A percentile compares a stretch with the other conserved stretches of the same genome.
These are phyloP conservation scores for Rhypophila decipiens DNA, from an alignment of 495 filamentous ascomycete genomes.

Conservation along the genomic window DNA sequence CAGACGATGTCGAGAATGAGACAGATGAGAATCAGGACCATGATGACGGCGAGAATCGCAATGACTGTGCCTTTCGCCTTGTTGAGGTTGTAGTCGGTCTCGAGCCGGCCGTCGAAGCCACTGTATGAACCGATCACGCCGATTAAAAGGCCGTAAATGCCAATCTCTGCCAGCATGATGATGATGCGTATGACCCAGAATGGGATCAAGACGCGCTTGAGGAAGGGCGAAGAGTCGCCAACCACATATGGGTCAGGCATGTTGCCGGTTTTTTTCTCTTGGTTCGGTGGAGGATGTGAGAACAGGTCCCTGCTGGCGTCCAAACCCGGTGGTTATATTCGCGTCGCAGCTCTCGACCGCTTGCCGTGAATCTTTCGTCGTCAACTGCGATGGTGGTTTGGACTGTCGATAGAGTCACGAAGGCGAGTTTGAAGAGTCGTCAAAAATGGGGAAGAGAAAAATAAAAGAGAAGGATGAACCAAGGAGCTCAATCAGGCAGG, in stretches of 20 bases:
- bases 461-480: too few species aligned
- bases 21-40: slow-evolving; percentile 17
- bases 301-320: too few species aligned
- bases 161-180: slow-evolving; percentile 21
- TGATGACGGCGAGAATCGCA: slow-evolving; percentile 13
- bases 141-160: slow-evolving; percentile 15
- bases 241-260: slow-evolving; percentile 17
- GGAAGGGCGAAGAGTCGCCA: slow-evolving; percentile 29
- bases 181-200: slow-evolving; percentile 83
- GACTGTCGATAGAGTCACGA: too few species aligned
- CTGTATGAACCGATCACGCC: slow-evolving; percentile 9
- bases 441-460: too few species aligned
- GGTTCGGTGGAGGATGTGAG: too few species aligned
- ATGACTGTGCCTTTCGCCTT: slow-evolving; percentile 4
- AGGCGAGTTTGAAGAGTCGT: too few species aligned
- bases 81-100: slow-evolving; percentile 12
- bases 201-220: slow-evolving; percentile 61
- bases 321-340: too few species aligned
- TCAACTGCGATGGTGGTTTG: too few species aligned
- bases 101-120: slow-evolving; percentile 6
- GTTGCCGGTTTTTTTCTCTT: not conserved
- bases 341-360: too few species aligned
- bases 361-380: too few species aligned
- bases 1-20: slow-evolving; percentile 24
- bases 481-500: too few species aligned